Base-by-base conservation (phyloP, 2,329 filamentous ascomycete genomes). In the Beauveria medogensis region DNA sequence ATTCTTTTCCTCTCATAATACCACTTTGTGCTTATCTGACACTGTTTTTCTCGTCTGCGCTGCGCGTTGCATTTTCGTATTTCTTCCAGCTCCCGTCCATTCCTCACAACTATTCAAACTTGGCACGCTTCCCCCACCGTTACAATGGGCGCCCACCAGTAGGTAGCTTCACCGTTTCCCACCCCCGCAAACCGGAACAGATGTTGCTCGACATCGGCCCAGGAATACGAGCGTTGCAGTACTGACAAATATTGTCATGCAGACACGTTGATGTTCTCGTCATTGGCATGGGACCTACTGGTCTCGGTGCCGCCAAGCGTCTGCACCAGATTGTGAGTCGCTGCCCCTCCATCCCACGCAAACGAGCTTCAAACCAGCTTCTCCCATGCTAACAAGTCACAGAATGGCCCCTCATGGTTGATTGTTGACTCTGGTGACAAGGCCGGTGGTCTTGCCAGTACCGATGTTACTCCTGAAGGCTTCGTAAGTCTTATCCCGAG, bases 381-480 rank as follows among this genome's bases (percentile, higher is more conserved):
- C 28, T 65, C 65, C 59, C 64, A 14, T 61, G 65, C 62, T 55
- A 62, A 59, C 65, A 65, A 71, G 64, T 70, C 20, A 22, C 16
- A 97, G 93, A 83, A 96, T 73, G 89, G 88, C 67, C 89, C 92
- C 69, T 97, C 92, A 72, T 99, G 94, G 94, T 75, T 97, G 82
- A 95, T 99, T 71, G 82, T 97, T 67, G 94, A 99, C 78, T 88
- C 90, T 62, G 92, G 90, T 73, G 88, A 95, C 75, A 94, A 87
- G 71, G 92, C 94, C 54, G 94, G 94, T 76, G 94, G 94, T 82
- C 88, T 99, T 70, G 94, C 94, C 68, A 92, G 92, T 58, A 99
- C 94, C 63, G 94, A 99, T 75, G 83, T 91, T 69, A 97, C 94
- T 46, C 89, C 90, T 60, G 94, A 99, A 79, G 94, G 93, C 75